Percentiles rank a stretch among this genome's conserved stretches.
phyloP scores from a whole-genome alignment of 176 grass and related monocot species.

The Poa annua region DNA sequence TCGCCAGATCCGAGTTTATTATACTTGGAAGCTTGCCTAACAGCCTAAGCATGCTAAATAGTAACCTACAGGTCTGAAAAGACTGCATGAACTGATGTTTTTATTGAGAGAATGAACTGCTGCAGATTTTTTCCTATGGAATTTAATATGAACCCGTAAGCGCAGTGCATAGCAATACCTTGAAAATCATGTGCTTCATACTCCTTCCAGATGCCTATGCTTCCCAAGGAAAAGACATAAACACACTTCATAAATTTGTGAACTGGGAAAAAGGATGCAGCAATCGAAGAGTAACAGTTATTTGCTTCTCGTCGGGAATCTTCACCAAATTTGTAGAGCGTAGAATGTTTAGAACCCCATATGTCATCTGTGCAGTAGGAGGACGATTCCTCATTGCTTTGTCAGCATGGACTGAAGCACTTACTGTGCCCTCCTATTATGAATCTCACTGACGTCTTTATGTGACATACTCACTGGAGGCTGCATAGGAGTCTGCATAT shows the following conservation, averaged over 20 bases:
- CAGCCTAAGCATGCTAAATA: neutral
- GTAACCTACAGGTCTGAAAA: neutral
- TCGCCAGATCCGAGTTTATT: too few relatives aligned
- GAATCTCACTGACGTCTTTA: slow-evolving; percentile 55
- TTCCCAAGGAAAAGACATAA: neutral
- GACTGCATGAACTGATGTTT: neutral
- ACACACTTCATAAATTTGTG: neutral
- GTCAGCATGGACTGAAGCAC: neutral
- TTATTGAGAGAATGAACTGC: neutral
- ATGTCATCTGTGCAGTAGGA: neutral
- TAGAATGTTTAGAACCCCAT: neutral
- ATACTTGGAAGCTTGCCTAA: neutral
- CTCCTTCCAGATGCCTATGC: neutral
- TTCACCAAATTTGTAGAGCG: neutral
- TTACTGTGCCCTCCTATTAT: neutral
- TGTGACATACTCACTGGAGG: slow-evolving; percentile 11
- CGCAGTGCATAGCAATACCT: neutral
- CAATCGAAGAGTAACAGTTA: neutral
- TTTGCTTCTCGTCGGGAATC: neutral
- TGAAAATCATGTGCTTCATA: neutral
- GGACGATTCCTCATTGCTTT: neutral
- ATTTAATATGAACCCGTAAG: neutral
- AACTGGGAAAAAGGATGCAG: neutral
- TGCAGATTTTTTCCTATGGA: neutral
- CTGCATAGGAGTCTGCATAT: slow-evolving; percentile 56